phyloP scores from a whole-genome alignment of 371 early-diverging fungal genomes.

The Dinochytrium kinnereticum region DNA sequence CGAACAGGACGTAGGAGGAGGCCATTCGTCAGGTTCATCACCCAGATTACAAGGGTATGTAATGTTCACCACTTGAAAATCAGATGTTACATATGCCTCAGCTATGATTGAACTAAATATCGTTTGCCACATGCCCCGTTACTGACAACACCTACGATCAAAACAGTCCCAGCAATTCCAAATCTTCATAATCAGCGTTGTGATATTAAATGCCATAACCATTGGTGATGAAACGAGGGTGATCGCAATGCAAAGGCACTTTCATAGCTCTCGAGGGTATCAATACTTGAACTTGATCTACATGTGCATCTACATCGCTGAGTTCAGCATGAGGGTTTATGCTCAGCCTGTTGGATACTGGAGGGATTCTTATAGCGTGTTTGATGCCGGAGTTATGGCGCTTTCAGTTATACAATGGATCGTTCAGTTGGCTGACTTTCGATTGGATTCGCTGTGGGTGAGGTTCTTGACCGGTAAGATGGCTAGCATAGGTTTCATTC shows the following conservation, averaged over 20 bases:
- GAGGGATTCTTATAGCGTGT: conserved; percentile 18
- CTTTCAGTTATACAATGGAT: conserved; percentile 18
- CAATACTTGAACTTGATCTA: conserved; percentile 27
- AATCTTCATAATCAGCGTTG: conserved; percentile 15
- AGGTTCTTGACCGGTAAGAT: neutral
- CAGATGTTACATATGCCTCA: too few relatives aligned
- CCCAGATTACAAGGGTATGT: too few relatives aligned
- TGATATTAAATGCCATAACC: conserved; percentile 16
- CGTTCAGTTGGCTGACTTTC: neutral
- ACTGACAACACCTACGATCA: too few relatives aligned
- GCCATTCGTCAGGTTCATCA: too few relatives aligned
- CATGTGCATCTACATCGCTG: conserved; percentile 32
- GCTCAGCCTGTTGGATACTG: conserved; percentile 23
- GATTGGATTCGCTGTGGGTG: neutral
- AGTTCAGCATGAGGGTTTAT: conserved; percentile 23
- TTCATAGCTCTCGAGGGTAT: neutral
- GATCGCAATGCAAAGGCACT: neutral
- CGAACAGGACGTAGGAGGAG: too few relatives aligned
- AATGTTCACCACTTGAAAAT: too few relatives aligned
- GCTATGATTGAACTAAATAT: too few relatives aligned
- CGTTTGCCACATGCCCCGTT: too few relatives aligned
- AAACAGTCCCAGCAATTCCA: conserved; percentile 21
- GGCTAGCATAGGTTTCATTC: neutral
- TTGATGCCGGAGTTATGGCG: conserved; percentile 24
- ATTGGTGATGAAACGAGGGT: conserved; percentile 23